Evolutionary conservation across 805 yeast species (phyloP).

Genomic region (Wickerhamomyces queroliae): DNA sequence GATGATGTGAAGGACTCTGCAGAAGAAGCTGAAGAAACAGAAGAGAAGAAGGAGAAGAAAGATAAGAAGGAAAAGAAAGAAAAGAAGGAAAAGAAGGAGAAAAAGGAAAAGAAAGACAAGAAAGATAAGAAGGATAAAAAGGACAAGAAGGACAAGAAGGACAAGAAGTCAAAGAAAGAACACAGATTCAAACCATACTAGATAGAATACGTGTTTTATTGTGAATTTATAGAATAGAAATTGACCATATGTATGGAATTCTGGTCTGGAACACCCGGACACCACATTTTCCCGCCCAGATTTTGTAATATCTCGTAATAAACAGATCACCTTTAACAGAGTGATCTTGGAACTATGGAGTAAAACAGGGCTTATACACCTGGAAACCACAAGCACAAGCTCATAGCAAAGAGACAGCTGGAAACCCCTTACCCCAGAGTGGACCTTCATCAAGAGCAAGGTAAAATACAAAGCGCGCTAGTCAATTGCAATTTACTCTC

Average conservation of each 20-base stretch:
- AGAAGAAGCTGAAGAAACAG: conserved; percentile 13
- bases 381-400: too few species aligned
- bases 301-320: neutral
- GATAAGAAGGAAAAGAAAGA: conserved; percentile 17
- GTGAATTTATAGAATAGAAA: neutral
- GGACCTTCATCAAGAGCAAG: too few species aligned
- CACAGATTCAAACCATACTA: conserved; percentile 55
- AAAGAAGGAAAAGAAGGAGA: conserved; percentile 30
- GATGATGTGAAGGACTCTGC: conserved; percentile 11
- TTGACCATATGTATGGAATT: too few species aligned
- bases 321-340: conserved; percentile 1
- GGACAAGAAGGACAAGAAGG: conserved; percentile 28
- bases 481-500: too few species aligned
- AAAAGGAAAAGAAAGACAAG: conserved; percentile 28
- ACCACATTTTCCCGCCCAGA: neutral
- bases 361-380: too few species aligned
- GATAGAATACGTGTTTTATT: neutral
- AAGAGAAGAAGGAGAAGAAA: conserved; percentile 28
- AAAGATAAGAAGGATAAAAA: conserved; percentile 47
- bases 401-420: too few species aligned
- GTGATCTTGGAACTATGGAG: too few species aligned
- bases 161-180: conserved; percentile 34
- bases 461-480: too few species aligned
- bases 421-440: too few species aligned
- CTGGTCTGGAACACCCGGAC: neutral